These are phyloP conservation scores for Neofusicoccum kwambonambiense DNA, from an alignment of 2,329 filamentous ascomycete species.

Conservation along the genomic window DNA sequence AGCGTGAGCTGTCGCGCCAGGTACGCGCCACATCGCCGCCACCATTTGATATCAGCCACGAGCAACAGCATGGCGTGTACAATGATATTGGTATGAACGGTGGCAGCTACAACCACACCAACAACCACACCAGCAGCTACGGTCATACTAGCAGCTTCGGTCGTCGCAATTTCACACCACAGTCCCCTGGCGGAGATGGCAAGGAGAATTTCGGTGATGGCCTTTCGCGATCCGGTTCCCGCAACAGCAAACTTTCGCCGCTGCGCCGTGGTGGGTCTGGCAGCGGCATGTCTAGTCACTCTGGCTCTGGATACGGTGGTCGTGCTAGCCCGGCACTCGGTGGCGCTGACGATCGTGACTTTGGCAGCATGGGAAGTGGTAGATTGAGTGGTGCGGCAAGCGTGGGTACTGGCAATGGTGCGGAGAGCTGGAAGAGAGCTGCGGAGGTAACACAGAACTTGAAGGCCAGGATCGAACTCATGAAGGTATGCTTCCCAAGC, in stretches of 20 bases:
- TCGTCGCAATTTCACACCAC: constrained; percentile 28
- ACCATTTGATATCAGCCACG: constrained; percentile 45
- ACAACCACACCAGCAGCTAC: constrained; percentile 57
- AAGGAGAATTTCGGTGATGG: constrained; percentile 47
- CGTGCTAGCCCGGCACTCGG: constrained; percentile 34
- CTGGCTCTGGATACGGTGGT: constrained; percentile 31
- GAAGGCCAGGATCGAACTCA: constrained; percentile 96
- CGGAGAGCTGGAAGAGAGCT: constrained; percentile 93
- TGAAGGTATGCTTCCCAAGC: constrained; percentile 65
- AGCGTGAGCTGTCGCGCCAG: constrained; percentile 70
- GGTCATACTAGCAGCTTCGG: constrained; percentile 30
- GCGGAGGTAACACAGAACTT: constrained; percentile 97
- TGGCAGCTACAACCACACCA: constrained; percentile 59
- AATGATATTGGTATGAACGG: constrained; percentile 62
- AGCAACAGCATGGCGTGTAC: constrained; percentile 26
- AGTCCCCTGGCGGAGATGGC: constrained; percentile 42
- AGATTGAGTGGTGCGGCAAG: constrained; percentile 22
- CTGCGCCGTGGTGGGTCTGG: constrained; percentile 30
- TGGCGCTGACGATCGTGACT: constrained; percentile 22
- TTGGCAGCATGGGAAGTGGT: constrained; percentile 1
- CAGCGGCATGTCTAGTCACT: constrained; percentile 29
- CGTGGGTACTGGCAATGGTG: constrained; percentile 35
- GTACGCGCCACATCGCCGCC: constrained; percentile 55
- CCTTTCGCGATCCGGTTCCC: constrained; percentile 26
- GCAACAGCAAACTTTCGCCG: constrained; percentile 40